Base-by-base conservation (phyloP, 1,284 basidiomycete species). In the Ganoderma sp. region DNA sequence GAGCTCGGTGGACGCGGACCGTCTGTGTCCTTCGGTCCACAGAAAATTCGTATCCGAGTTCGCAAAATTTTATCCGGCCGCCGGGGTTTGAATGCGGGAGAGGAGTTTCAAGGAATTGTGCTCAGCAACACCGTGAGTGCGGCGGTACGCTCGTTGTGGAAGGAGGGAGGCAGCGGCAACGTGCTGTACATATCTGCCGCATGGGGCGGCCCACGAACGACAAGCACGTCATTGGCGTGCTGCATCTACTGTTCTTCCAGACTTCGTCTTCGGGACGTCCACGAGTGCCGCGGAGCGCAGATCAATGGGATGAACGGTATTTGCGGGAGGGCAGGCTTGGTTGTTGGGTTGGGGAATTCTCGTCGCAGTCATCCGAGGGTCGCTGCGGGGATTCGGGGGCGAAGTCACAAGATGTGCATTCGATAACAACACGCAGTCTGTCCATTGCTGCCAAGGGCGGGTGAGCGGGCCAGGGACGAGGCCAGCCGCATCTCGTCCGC, bases 371-470 rank as follows among this genome's bases (percentile, higher is more conserved):
- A 22, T 52, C 39, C 34, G 57, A 59, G n/a, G 22, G 32, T 39
- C 58, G 58, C 58, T 60, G 58, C 58, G 22, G 58, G n/a, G 41
- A 43, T 60, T 60, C 22, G 58, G 25, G 22, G 41, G 22, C 41
- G 22, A 22, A 32, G 8, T 14, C 12, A 22, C 5, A 34, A 19
- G 41, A 19, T n/a, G 17, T 15, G 15, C 22, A 42, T 42, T 17
- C 22, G 25, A 42, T 25, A 25, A 19, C 39, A 19, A 19, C 39
- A 19, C 22, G 12, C 57, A 25, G 37, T 14, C 17, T 57, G 25
- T 28, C 1, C 28, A 25, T 4, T 14, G 6, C 52, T 54, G 25
- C 56, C 56, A 39, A 32, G 52, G 28, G 56, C 56, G 52, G 52
- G 28, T 34, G 52, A 56, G 52, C 37, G 19, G 32, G 15, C 56